Evolutionary conservation across 148 eudicot species (phyloP), one percentile per base, ranked within the genome.

Genomic region (Rhododendron griersonianum): DNA sequence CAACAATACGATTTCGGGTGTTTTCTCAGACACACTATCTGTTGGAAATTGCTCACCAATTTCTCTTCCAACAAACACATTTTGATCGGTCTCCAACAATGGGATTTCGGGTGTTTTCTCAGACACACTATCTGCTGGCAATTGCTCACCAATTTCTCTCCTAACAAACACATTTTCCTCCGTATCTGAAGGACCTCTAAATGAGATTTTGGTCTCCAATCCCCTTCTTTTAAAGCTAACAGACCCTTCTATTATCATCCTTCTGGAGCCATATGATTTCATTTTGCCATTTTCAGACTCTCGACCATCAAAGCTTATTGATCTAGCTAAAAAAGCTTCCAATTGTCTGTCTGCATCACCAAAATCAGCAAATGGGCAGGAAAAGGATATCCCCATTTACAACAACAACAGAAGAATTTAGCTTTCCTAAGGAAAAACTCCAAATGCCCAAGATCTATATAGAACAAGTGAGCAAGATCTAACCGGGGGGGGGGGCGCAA

Each of bases 191-290:
- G 88, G 81, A 84, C 78, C 45, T 65, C 73, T 85, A 65, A 88
- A 11, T 59, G 89, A 87, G 75, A 88, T 30, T 57, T 14, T 67
- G 14, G 90, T 71, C 59, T 86, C 94, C 74, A 84, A 30, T 57
- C 86, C 89, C 81, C 86, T 87, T 78, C 89, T 90, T n/a, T 83
- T 86, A 84, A 88, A 86, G 88, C 92, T 90, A 39, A 90, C 83
- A 81, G 94, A 89, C 6, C 89, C 88, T 85, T 89, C 75, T 80
- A 92, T 67, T 25, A 67, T 67, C 74, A 67, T 67, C 74, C 28
- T 86, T 69, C 86, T 57, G 61, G 92, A 87, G 69, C 86, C 87
- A 84, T 83, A 86, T 18, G 87, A 83, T 37, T 84, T 88, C 87
- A 83, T 30, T 11, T n/a, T 59, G n/a, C 53, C 82, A 57, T 86